Conservation (phyloP, 2,329 filamentous ascomycete genomes). For the Penicillium sp. region DNA sequence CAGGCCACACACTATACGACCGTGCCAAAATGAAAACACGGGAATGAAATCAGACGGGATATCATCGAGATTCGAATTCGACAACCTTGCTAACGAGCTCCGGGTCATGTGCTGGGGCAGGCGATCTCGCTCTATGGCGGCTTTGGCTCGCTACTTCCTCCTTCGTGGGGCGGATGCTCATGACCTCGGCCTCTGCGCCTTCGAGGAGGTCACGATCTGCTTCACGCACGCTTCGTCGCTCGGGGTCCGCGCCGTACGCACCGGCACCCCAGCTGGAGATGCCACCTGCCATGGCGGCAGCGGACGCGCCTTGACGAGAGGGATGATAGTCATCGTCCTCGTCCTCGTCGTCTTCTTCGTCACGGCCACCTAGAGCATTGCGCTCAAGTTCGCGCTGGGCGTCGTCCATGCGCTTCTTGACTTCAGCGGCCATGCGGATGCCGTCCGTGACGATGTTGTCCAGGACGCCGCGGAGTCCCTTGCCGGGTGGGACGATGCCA, state of each 20-base stretch:
- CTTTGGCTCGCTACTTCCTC: conserved; percentile 30
- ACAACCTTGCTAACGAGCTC: conserved; percentile 41
- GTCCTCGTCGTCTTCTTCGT: conserved; percentile 70
- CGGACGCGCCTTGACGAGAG: conserved; percentile 19
- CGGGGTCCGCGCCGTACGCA: conserved; percentile 58
- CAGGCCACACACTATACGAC: neutral
- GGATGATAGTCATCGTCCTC: conserved; percentile 66
- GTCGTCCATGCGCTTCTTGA: conserved; percentile 90
- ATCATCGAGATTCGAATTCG: conserved; percentile 40
- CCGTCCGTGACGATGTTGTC: conserved; percentile 98
- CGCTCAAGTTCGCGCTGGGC: conserved; percentile 88
- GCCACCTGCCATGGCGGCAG: conserved; percentile 35
- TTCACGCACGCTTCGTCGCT: conserved; percentile 65
- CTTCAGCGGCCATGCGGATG: conserved; percentile 92
- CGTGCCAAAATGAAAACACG: neutral
- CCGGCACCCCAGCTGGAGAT: conserved; percentile 43
- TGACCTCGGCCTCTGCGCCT: conserved; percentile 75
- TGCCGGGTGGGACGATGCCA: conserved; percentile 64
- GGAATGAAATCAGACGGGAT: conserved; percentile 1
- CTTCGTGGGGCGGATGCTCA: conserved; percentile 44
- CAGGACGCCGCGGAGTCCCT: conserved; percentile 85
- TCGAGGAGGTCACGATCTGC: conserved; percentile 71
- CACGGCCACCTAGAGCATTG: conserved; percentile 68
- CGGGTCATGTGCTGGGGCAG: conserved; percentile 24
- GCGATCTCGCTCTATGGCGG: conserved; percentile 5